Percentiles rank a stretch among this genome's conserved stretches.
Evolutionary conservation across 768 basidiomycete species (phyloP).

Genomic region (Pulveroboletus frians): DNA sequence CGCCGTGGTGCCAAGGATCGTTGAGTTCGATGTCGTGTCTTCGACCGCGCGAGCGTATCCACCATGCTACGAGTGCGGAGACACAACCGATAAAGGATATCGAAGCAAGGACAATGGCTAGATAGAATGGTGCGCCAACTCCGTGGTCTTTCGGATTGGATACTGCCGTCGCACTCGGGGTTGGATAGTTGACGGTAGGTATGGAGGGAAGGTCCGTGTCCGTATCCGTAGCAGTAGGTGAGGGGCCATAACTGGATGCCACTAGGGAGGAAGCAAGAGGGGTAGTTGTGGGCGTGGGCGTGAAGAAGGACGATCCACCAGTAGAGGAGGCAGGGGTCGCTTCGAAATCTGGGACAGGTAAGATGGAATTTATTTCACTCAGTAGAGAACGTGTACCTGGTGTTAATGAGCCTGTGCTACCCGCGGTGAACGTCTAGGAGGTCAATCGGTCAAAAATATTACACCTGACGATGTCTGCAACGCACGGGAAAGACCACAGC

Average conservation of each 20-base stretch:
- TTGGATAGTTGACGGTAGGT: slow-evolving; percentile 20
- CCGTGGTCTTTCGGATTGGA: slow-evolving; percentile 19
- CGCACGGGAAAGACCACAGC: slow-evolving; percentile 3
- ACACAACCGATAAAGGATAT: slow-evolving; percentile 43
- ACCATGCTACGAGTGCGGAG: slow-evolving; percentile 46
- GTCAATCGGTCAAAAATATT: neutral
- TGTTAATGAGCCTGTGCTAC: neutral
- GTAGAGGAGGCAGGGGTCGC: slow-evolving; percentile 13
- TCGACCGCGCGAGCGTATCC: slow-evolving; percentile 38
- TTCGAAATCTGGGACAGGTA: slow-evolving; percentile 16
- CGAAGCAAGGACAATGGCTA: slow-evolving; percentile 45
- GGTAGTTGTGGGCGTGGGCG: neutral
- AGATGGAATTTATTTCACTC: neutral
- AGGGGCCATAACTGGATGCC: slow-evolving; percentile 5
- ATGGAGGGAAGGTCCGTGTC: slow-evolving; percentile 21
- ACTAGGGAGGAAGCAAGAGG: neutral
- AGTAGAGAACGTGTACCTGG: slow-evolving; percentile 1
- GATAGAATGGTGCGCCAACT: slow-evolving; percentile 40
- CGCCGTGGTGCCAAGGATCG: slow-evolving; percentile 33
- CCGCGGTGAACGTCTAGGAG: slow-evolving; percentile 7
- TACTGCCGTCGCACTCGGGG: slow-evolving; percentile 21
- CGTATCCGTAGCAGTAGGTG: slow-evolving; percentile 8
- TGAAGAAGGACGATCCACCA: neutral
- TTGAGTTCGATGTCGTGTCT: slow-evolving; percentile 31
- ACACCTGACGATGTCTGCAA: neutral